Conservation (phyloP, 2,329 filamentous ascomycete species). For the Podosphaera fusca region DNA sequence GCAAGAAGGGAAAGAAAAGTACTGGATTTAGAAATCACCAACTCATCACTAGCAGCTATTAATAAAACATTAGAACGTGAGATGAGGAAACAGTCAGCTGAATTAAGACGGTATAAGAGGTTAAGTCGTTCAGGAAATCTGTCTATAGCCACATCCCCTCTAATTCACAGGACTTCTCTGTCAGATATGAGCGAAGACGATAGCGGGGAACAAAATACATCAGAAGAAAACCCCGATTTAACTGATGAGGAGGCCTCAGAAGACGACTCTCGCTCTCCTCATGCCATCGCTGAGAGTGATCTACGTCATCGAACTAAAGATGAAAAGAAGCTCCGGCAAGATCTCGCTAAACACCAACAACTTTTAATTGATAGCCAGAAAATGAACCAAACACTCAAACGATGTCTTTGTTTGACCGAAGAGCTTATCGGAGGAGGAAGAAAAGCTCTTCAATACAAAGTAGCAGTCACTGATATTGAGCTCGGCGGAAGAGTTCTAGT, state of each 20-base stretch:
- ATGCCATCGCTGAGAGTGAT: slow-evolving; percentile 21
- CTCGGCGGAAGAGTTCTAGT: slow-evolving; percentile 60
- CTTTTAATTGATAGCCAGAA: slow-evolving; percentile 76
- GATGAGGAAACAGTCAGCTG: slow-evolving; percentile 71
- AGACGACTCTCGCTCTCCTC: slow-evolving; percentile 17
- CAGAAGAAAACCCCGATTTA: slow-evolving; percentile 23
- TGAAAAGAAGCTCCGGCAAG: slow-evolving; percentile 60
- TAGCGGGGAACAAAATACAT: slow-evolving; percentile 22
- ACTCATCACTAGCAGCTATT: slow-evolving; percentile 83
- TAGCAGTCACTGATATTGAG: slow-evolving; percentile 56
- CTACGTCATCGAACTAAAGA: slow-evolving; percentile 43
- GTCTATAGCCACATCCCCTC: slow-evolving; percentile 29
- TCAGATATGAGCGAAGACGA: slow-evolving; percentile 29
- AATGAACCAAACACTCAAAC: slow-evolving; percentile 82
- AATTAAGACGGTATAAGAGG: slow-evolving; percentile 67
- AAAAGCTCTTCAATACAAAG: slow-evolving; percentile 65
- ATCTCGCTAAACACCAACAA: slow-evolving; percentile 73
- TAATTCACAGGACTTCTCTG: slow-evolving; percentile 18
- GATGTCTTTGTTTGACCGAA: slow-evolving; percentile 76
- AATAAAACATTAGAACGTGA: slow-evolving; percentile 83
- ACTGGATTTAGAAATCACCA: slow-evolving; percentile 86
- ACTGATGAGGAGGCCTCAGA: slow-evolving; percentile 23
- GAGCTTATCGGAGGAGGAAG: slow-evolving; percentile 72
- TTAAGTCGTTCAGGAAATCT: slow-evolving; percentile 61
- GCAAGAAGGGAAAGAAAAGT: slow-evolving; percentile 86